Evolutionary conservation across 495 filamentous ascomycete species (phyloP).

Genomic region (Daldinia vernicosa): DNA sequence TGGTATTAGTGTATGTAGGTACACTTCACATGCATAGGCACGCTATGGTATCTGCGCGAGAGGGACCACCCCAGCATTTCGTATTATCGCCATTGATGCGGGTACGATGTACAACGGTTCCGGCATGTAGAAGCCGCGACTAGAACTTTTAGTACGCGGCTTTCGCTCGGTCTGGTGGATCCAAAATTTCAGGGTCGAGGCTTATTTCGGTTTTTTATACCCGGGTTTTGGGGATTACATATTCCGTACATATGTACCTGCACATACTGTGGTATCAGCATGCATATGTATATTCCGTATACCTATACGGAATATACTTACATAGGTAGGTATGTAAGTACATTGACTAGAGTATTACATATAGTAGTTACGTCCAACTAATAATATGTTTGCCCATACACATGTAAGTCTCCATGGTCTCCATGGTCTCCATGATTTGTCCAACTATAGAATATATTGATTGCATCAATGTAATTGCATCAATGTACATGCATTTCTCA

Average conservation of each 20-base stretch:
- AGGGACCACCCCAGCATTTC: neutral
- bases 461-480: neutral
- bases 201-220: constrained; percentile 9
- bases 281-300: too few species aligned
- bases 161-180: constrained; percentile 24
- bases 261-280: too few species aligned
- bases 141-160: constrained; percentile 7
- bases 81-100: neutral
- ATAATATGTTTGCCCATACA: too few species aligned
- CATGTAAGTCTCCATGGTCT: too few species aligned
- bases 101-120: neutral
- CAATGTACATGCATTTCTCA: neutral
- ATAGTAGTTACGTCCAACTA: neutral
- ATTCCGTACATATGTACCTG: neutral
- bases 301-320: too few species aligned
- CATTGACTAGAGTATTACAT: neutral
- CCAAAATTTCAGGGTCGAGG: constrained; percentile 4
- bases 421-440: neutral
- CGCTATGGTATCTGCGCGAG: neutral
- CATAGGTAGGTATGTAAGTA: too few species aligned
- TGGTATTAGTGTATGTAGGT: neutral
- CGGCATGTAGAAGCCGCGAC: constrained; percentile 4
- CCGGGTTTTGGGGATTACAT: neutral
- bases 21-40: too few species aligned
- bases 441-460: neutral